Conservation (phyloP, 805 yeast species). For the Kuraishia capsulata region DNA sequence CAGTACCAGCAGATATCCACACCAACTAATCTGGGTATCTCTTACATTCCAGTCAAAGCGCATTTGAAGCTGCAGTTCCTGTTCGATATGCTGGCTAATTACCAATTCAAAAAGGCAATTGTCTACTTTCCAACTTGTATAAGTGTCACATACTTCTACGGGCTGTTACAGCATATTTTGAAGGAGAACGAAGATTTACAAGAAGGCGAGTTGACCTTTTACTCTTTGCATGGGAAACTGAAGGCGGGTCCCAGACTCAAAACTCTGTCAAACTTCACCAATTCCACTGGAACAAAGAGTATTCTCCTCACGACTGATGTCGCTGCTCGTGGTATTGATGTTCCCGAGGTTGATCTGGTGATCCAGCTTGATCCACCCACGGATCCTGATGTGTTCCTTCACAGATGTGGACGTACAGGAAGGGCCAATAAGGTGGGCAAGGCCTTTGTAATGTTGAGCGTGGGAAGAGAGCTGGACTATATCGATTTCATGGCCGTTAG, state of each 20-base stretch:
- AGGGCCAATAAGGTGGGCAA: slow-evolving; percentile 80
- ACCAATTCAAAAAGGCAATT: slow-evolving; percentile 67
- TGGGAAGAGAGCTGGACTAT: slow-evolving; percentile 75
- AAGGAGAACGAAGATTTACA: slow-evolving; percentile 14
- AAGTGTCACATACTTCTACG: slow-evolving; percentile 70
- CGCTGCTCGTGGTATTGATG: slow-evolving; percentile 96
- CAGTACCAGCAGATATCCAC: slow-evolving; percentile 28
- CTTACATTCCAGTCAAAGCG: slow-evolving; percentile 52
- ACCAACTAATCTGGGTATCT: slow-evolving; percentile 58
- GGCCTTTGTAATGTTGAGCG: slow-evolving; percentile 65
- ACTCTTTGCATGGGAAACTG: slow-evolving; percentile 85
- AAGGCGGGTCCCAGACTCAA: slow-evolving; percentile 71
- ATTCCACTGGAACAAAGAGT: slow-evolving; percentile 35
- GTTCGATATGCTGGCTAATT: slow-evolving; percentile 40
- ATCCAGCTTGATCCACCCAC: slow-evolving; percentile 94
- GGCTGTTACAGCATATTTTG: slow-evolving; percentile 36
- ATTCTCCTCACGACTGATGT: slow-evolving; percentile 90
- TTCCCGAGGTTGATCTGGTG: slow-evolving; percentile 85
- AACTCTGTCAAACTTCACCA: slow-evolving; percentile 56
- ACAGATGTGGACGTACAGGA: slow-evolving; percentile 93
- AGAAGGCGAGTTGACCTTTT: slow-evolving; percentile 27
- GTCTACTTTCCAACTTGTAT: slow-evolving; percentile 91
- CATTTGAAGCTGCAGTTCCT: slow-evolving; percentile 52
- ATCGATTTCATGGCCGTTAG: slow-evolving; percentile 73
- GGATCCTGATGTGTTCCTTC: slow-evolving; percentile 85